Evolutionary conservation across 208 protist species (phyloP).

Genomic region (Leishmania tarentolae): DNA sequence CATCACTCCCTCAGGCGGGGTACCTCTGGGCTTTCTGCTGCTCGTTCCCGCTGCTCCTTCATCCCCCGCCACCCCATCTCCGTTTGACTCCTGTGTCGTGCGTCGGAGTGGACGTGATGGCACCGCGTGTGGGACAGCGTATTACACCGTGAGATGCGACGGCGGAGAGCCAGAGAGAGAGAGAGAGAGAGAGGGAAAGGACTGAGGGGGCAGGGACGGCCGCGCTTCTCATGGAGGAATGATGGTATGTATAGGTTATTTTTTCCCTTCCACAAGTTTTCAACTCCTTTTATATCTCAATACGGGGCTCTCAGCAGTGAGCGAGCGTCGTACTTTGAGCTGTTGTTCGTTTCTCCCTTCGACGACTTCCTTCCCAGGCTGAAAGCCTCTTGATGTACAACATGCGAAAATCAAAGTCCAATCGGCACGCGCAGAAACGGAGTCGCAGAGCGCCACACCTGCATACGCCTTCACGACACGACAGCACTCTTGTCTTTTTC

Average conservation of each 20-base stretch:
- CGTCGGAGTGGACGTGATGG: neutral
- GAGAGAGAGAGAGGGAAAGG: neutral
- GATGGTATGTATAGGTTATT: neutral
- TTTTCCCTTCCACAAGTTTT: too few relatives aligned
- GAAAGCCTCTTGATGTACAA: neutral
- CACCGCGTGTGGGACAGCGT: neutral
- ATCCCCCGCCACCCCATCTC: neutral
- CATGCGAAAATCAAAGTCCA: neutral
- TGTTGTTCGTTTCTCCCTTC: neutral
- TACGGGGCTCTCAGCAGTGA: neutral
- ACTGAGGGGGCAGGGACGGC: neutral
- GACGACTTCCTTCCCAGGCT: neutral
- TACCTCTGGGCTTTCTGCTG: neutral
- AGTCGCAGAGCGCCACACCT: neutral
- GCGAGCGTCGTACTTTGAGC: neutral
- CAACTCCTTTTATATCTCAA: neutral
- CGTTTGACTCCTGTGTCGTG: neutral
- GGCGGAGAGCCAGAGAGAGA: too few relatives aligned
- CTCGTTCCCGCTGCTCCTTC: neutral
- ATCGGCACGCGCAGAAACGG: neutral
- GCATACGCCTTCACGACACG: neutral
- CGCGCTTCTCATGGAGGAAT: neutral
- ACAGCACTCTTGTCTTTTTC: neutral
- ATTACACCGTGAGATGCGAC: neutral
- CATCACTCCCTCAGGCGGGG: neutral